Conservation (phyloP, 257 asterid species). For the Ligustrum vulgare region DNA sequence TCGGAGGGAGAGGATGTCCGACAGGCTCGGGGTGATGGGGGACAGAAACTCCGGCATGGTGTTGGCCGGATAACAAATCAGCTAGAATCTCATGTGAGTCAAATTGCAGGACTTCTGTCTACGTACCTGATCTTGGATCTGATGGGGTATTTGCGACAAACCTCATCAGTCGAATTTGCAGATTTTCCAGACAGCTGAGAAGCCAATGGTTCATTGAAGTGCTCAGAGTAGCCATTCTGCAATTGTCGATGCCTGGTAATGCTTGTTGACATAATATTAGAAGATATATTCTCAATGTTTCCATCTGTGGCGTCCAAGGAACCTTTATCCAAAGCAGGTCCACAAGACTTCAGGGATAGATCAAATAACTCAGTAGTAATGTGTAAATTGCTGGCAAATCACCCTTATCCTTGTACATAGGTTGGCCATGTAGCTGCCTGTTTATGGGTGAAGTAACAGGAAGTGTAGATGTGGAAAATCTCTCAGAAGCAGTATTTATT, state of each 20-base stretch:
- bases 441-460: conserved; percentile 29
- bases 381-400: conserved; percentile 19
- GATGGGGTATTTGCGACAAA: conserved; percentile 26
- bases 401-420: conserved; percentile 34
- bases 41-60: too few species aligned
- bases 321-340: conserved; percentile 35
- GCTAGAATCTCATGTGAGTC: conserved; percentile 45
- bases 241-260: conserved; percentile 44
- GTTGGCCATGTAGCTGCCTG: conserved; percentile 37
- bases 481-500: conserved; percentile 28
- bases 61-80: conserved; percentile 62
- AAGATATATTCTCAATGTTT: conserved; percentile 36
- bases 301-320: conserved; percentile 34
- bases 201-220: conserved; percentile 38
- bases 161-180: conserved; percentile 29
- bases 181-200: conserved; percentile 36
- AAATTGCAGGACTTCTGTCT: conserved; percentile 28
- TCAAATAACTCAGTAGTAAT: conserved; percentile 31
- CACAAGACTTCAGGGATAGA: conserved; percentile 40
- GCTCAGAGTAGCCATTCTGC: conserved; percentile 38
- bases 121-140: conserved; percentile 33
- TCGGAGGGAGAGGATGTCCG: too few species aligned
- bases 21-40: too few species aligned
- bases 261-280: conserved; percentile 52
- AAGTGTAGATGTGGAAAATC: conserved; percentile 29